These are phyloP conservation scores for Chaetomium tenue DNA, from an alignment of 495 filamentous ascomycete species.

Conservation along the genomic window DNA sequence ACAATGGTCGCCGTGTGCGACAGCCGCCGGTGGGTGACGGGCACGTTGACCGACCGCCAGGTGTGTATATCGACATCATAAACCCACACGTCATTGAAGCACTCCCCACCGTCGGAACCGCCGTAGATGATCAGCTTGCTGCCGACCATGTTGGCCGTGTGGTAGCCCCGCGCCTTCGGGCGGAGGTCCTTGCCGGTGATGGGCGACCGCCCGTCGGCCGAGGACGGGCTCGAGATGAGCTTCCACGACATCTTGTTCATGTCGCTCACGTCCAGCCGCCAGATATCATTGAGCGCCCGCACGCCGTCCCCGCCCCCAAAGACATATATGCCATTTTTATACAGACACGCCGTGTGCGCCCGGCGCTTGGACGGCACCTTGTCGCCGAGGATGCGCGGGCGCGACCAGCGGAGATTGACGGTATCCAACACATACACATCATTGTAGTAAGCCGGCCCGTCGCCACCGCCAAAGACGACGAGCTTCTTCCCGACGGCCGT, in stretches of 20 bases:
- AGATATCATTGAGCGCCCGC: slow-evolving; percentile 64
- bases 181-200: slow-evolving; percentile 32
- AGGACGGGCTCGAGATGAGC: slow-evolving; percentile 48
- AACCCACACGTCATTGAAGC: slow-evolving; percentile 67
- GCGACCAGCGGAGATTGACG: slow-evolving; percentile 59
- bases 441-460: slow-evolving; percentile 66
- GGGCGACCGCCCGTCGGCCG: slow-evolving; percentile 17
- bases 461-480: slow-evolving; percentile 63
- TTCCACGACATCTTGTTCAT: slow-evolving; percentile 62
- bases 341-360: slow-evolving; percentile 64
- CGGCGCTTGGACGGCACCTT: slow-evolving; percentile 54
- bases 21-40: slow-evolving; percentile 55
- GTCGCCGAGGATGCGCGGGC: slow-evolving; percentile 54
- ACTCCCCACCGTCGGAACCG: slow-evolving; percentile 63
- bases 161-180: slow-evolving; percentile 62
- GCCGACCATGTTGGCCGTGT: slow-evolving; percentile 69
- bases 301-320: slow-evolving; percentile 67
- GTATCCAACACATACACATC: slow-evolving; percentile 68
- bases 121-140: slow-evolving; percentile 66
- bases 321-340: slow-evolving; percentile 65
- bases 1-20: slow-evolving; percentile 65
- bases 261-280: slow-evolving; percentile 63
- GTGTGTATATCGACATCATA: slow-evolving; percentile 58
- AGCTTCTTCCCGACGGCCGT: slow-evolving; percentile 65
- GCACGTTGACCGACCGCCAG: slow-evolving; percentile 55